Evolutionary conservation across 2,329 filamentous ascomycete species (phyloP), one percentile per base, ranked within the genome.

Genomic region (Calcarisporium arbuscula): DNA sequence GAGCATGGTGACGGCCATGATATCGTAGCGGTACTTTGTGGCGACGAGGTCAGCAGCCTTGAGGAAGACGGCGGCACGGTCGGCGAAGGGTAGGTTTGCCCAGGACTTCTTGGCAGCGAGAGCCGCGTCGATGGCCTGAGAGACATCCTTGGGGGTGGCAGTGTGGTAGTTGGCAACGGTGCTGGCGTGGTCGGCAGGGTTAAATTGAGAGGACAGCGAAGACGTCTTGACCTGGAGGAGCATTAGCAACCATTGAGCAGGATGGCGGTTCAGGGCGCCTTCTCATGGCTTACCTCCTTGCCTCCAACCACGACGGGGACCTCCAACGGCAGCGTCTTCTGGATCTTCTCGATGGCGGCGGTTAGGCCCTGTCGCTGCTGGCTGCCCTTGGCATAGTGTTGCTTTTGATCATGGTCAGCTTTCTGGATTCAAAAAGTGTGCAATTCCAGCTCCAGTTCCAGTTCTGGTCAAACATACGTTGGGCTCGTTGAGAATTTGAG

Each of bases 1-100:
- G 20, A 95, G 70, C 78, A 96, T 95, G 11, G 92, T 95, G 28
- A 87, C 79, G 7, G 92, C 90, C 85, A 96, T 94, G 50, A 98
- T 77, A 37, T 95, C 87, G 64, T 95, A 95, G 56, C 92, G 78
- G 65, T 98, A 96, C 67, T 96, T 96, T 45, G 77, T 84, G 35
- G 84, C 71, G 48, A 98, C 78, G 43, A 98, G 70, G 57, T 96
- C 89, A 21, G 90, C 90, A 4, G 92, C 90, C 72, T 95, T 95
- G 53, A 96, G 76, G 68, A 96, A 96, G 55, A 98, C 74, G 37
- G 89, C 85, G 10, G 90, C 90, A 35, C 90, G 79, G 63, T 96
- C 90, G 30, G 85, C 78, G 54, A 96, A 96, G 11, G 90, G 85
- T 14, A 94, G 70, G 5, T 74, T 70, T 53, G 90, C 88, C 90